A percentile compares a stretch with the other conserved stretches of the same genome.
phyloP scores from a whole-genome alignment of 495 filamentous ascomycete genomes.

The Bryoglossum gracile region DNA sequence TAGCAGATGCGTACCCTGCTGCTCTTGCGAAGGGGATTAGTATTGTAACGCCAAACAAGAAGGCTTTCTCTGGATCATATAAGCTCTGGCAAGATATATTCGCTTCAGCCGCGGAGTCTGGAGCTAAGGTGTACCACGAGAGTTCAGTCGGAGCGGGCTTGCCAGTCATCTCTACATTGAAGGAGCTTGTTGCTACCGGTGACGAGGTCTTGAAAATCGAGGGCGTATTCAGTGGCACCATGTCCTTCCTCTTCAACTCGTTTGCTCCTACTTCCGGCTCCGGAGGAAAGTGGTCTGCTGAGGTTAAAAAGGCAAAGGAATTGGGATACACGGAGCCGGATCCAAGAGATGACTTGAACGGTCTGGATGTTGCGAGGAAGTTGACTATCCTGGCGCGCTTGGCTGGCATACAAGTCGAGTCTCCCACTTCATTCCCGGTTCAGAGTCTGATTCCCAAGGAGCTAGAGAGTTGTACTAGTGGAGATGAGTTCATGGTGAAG shows the following conservation, averaged over 20 bases:
- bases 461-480: constrained; percentile 64
- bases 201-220: constrained; percentile 84
- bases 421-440: constrained; percentile 80
- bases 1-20: constrained; percentile 71
- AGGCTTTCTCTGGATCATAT: constrained; percentile 76
- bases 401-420: constrained; percentile 66
- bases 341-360: constrained; percentile 92
- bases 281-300: constrained; percentile 73
- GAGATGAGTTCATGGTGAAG: constrained; percentile 72
- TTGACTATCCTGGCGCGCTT: constrained; percentile 86
- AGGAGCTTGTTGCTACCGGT: constrained; percentile 82
- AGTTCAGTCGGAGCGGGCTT: constrained; percentile 87
- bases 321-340: constrained; percentile 97
- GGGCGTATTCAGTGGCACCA: constrained; percentile 93
- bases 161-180: constrained; percentile 83
- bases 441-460: constrained; percentile 82
- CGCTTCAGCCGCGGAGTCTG: constrained; percentile 47
- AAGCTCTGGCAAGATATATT: constrained; percentile 80
- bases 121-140: constrained; percentile 85
- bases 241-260: constrained; percentile 94
- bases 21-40: constrained; percentile 74
- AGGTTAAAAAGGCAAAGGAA: constrained; percentile 84
- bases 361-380: constrained; percentile 93
- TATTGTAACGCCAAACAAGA: constrained; percentile 96
- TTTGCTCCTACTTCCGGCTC: constrained; percentile 70